Conservation (phyloP, 1,284 basidiomycete genomes). For the Chondrostereum purpureum region DNA sequence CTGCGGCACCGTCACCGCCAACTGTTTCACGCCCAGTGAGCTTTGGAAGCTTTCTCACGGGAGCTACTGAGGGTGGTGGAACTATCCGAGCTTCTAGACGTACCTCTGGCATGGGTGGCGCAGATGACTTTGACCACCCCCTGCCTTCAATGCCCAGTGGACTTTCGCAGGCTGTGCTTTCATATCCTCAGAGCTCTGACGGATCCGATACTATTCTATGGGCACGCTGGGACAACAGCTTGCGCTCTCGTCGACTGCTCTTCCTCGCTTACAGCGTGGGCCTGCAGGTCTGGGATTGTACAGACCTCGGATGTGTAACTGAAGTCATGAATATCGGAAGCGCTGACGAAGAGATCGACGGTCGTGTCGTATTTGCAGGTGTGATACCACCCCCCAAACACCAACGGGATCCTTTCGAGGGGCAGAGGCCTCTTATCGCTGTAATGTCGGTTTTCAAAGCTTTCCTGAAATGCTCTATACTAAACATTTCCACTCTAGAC, state of each 20-base stretch:
- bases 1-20: conserved; percentile 40
- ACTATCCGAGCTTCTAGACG: not conserved
- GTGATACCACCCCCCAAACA: conserved; percentile 31
- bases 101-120: not conserved
- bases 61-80: not conserved
- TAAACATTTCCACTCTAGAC: conserved; percentile 12
- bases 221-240: conserved; percentile 26
- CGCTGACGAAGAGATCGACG: conserved; percentile 22
- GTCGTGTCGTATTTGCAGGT: conserved; percentile 35
- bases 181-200: not conserved
- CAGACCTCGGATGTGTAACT: conserved; percentile 44
- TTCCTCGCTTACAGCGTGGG: conserved; percentile 53
- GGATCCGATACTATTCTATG: conserved; percentile 21
- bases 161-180: not conserved
- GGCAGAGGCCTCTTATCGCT: conserved; percentile 45
- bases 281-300: conserved; percentile 67
- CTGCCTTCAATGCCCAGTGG: not conserved
- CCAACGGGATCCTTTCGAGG: conserved; percentile 23
- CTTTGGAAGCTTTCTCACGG: conserved; percentile 32
- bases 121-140: not conserved
- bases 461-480: conserved; percentile 1
- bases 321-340: conserved; percentile 40
- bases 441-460: conserved; percentile 40
- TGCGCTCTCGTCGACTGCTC: conserved; percentile 41
- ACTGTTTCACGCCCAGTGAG: conserved; percentile 43